Evolutionary conservation across 257 asterid genomes (phyloP), one percentile per base, ranked within the genome.

Genomic region (Plantago elongata): DNA sequence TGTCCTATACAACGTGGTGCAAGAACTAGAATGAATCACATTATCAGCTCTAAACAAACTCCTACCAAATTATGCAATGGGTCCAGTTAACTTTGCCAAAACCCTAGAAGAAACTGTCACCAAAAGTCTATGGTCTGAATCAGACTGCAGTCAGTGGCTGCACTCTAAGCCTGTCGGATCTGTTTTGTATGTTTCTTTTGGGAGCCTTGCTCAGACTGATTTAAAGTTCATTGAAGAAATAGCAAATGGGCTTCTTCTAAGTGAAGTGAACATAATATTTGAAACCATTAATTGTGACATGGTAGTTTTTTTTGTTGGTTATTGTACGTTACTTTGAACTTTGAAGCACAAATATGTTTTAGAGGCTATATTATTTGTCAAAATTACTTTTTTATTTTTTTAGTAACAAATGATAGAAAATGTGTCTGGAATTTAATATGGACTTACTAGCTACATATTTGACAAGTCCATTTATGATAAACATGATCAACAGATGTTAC

Each of bases 1-100:
- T 7, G 63, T 84, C 45, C 48, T 86, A 10, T 83, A 77, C 9
- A 88, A 88, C 74, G 83, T 89, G 0, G 75, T 88, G 1, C 75
- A 83, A 44, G 96, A 88, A 45, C 74, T 84, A 10, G 94, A 84
- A 55, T 34, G 65, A 6, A 52, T 73, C 0, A 71, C 86, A 0
- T 17, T 84, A 5, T 76, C 85, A 44, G 66, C 68, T 46, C 72
- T 80, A 51, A 29, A 74, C 67, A 60, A 56, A 18, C 62, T 46
- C 64, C 72, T 62, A 5, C 74, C 78, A 2, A 68, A 50, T 54
- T 84, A 81, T 54, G 78, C 90, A 5, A 65, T 87, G 60, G 94
- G 94, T 47, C 83, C 83, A 9, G 44, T 69, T 59, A 74, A 72
- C n/a, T 80, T 76, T 40, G 67, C 71, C 59, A 50, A 63, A 3